phyloP scores from a whole-genome alignment of 805 yeast genomes.

The Kodamaea fukazawae region DNA sequence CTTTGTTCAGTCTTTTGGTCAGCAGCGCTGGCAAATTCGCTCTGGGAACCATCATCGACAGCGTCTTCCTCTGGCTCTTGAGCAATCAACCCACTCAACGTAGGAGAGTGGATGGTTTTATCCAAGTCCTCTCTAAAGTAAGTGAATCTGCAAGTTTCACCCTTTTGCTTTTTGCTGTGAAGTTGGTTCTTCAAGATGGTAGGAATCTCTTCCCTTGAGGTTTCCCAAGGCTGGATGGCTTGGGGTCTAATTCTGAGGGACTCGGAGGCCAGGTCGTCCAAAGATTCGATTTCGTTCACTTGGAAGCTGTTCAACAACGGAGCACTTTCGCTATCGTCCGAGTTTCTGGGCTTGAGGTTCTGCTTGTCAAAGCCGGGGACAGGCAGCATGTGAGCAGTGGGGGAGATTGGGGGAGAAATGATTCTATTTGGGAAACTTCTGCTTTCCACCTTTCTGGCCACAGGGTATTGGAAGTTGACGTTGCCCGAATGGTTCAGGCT shows the following conservation, averaged over 20 bases:
- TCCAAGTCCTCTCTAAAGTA: constrained; percentile 88
- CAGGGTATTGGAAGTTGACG: constrained; percentile 30
- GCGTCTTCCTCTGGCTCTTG: constrained; percentile 2
- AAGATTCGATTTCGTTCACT: constrained; percentile 31
- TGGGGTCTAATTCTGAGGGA: constrained; percentile 65
- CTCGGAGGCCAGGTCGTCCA: constrained; percentile 37
- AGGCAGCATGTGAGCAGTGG: constrained; percentile 4
- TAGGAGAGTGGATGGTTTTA: constrained; percentile 87
- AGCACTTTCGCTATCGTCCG: constrained; percentile 17
- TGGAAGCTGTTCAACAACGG: constrained; percentile 31
- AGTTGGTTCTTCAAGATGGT: constrained; percentile 24
- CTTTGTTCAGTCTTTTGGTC: not conserved
- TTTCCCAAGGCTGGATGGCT: constrained; percentile 73
- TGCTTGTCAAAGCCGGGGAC: not conserved
- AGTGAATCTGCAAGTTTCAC: constrained; percentile 63
- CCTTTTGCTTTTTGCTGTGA: constrained; percentile 4
- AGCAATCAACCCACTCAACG: constrained; percentile 67
- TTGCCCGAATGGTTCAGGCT: constrained; percentile 18
- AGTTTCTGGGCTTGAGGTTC: not conserved
- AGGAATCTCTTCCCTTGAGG: constrained; percentile 25
- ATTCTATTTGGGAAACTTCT: not conserved
- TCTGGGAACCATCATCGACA: constrained; percentile 20
- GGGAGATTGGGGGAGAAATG: constrained; percentile 1
- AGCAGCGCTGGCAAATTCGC: not conserved
- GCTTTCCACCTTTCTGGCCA: constrained; percentile 3